Base-by-base conservation (phyloP, 2,329 filamentous ascomycete genomes). In the Exophiala mesophila region DNA sequence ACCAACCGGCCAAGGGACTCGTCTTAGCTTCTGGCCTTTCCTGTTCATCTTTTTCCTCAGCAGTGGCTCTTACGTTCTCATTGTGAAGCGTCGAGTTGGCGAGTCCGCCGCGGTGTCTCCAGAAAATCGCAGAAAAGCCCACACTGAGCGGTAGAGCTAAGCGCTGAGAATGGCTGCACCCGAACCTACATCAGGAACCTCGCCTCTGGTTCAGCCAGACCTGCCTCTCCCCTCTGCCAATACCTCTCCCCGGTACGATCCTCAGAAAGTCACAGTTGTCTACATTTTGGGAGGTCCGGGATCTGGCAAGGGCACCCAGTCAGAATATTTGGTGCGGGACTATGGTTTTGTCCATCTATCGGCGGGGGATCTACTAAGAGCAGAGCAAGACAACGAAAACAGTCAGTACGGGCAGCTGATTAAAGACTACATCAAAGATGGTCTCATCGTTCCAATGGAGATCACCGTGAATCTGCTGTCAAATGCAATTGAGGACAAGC, bases 391-490 rank as follows among this genome's bases (percentile, higher is more conserved):
- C 60, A 85, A 90, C 3, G 76, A 79, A 0, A 89, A 87, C 44
- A 88, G 82, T 53, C 75, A 96, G 66, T 97, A 94, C 64, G 92
- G 92, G 63, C 80, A 88, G 54, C 76, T 97, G 69, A 98, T 98
- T 76, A 83, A 83, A 63, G 77, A 83, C 56, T 89, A 92, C 71
- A 98, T 98, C 74, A 86, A 84, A 61, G 83, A 98, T 63, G 92
- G 92, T 46, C 81, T 81, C 57, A 98, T 98, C 65, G 92, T 98
- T 52, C 92, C 92, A n/a, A 94, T 95, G 87, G 90, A 97, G 66
- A 88, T 97, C 37, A 98, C 92, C 4, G 84, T 98, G 46, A 83
- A 89, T 58, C 71, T 98, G 24, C 77, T 98, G 31, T 89, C 96
- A 69, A 94, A 95, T 66, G 88, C 89, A 45, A 97, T 98, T 87